phyloP scores from a whole-genome alignment of 2,329 filamentous ascomycete genomes.

The Hypoxylon sp. region DNA sequence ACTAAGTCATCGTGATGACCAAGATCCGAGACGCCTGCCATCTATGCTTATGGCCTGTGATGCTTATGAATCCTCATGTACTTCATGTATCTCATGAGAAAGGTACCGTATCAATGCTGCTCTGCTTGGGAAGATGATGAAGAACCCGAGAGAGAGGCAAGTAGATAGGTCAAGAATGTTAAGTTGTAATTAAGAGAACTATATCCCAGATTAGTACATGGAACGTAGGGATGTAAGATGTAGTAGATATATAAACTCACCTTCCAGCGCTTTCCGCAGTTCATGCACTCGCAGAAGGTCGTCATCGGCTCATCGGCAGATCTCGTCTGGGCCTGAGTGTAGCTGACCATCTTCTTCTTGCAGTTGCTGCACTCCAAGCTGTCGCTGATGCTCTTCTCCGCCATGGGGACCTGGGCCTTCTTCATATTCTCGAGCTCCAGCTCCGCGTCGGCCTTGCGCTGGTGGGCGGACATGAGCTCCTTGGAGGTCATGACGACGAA shows the following conservation, averaged over 20 bases:
- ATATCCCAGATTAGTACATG: constrained; percentile 46
- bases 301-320: constrained; percentile 95
- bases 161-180: constrained; percentile 4
- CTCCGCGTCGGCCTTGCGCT: constrained; percentile 80
- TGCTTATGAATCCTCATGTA: constrained; percentile 18
- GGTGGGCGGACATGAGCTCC: constrained; percentile 90
- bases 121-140: constrained; percentile 1
- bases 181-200: constrained; percentile 49
- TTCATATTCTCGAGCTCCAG: constrained; percentile 95
- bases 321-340: constrained; percentile 95
- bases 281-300: constrained; percentile 80
- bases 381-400: constrained; percentile 90
- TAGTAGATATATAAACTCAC: constrained; percentile 60
- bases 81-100: constrained; percentile 30
- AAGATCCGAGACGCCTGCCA: constrained; percentile 36
- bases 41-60: constrained; percentile 33
- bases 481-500: constrained; percentile 92
- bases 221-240: constrained; percentile 17
- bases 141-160: constrained; percentile 3
- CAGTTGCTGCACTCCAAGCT: constrained; percentile 93
- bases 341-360: constrained; percentile 93
- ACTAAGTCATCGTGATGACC: constrained; percentile 22
- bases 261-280: constrained; percentile 81
- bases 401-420: constrained; percentile 94
- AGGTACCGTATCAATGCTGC: constrained; percentile 24